Conservation (phyloP, 2,329 filamentous ascomycete genomes). For the Paecilomyces sp. region DNA sequence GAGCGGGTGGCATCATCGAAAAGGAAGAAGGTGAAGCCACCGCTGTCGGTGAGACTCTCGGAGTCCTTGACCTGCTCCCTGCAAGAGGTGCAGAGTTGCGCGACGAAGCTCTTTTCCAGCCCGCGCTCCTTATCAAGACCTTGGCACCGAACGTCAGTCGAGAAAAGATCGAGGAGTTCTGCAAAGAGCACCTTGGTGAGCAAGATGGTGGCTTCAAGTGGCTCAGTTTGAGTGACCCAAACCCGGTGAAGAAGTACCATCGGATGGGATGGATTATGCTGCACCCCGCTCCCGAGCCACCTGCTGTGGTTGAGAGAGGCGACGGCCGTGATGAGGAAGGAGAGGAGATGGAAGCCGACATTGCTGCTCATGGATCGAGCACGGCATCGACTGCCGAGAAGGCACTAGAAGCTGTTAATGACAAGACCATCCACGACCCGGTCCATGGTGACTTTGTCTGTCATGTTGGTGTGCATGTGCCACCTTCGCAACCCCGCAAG, state of each 20-base stretch:
- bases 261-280: conserved; percentile 98
- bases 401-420: conserved; percentile 88
- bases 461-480: conserved; percentile 92
- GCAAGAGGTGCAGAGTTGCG: conserved; percentile 76
- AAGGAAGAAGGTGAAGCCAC: conserved; percentile 95
- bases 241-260: conserved; percentile 93
- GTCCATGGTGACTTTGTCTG: conserved; percentile 93
- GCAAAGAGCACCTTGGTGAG: conserved; percentile 88
- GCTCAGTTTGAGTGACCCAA: conserved; percentile 91
- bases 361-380: conserved; percentile 22
- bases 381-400: conserved; percentile 61
- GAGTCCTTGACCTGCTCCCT: conserved; percentile 84
- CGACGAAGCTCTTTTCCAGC: conserved; percentile 81
- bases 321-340: conserved; percentile 64
- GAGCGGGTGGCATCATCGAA: conserved; percentile 74
- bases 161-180: conserved; percentile 86
- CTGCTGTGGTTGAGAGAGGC: conserved; percentile 59
- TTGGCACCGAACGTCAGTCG: conserved; percentile 94
- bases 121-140: conserved; percentile 94
- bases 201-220: conserved; percentile 90
- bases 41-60: conserved; percentile 83
- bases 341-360: conserved; percentile 43
- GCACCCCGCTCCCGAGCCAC: conserved; percentile 65
- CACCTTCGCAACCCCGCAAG: conserved; percentile 76
- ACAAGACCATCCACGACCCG: conserved; percentile 94